Base-by-base conservation (phyloP, 805 yeast species). In the Torulaspora quercuum region DNA sequence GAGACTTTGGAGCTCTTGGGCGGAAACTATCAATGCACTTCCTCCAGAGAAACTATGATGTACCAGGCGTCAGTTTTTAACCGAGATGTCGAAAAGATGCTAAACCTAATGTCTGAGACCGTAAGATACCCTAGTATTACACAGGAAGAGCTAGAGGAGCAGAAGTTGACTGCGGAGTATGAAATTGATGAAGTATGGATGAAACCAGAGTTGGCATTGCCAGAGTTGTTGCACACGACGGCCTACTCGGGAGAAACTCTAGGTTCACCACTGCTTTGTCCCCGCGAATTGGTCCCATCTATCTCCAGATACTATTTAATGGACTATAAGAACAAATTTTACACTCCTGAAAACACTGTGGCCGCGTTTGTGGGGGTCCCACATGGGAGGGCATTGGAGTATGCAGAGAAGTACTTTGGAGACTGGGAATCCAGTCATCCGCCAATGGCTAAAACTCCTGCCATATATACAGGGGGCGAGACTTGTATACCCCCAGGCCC, bases 51-150 rank as follows among this genome's bases (percentile, higher is more conserved):
- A 61, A 75, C 94, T 3, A 72, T 90, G 68, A 76, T 90, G 65
- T 92, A 92, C 61, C 97, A 92, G 63, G 94, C 97, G 1, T 81
- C 95, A 3, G 95, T 88, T 1, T 90, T 92, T 72, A 89, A 89
- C 57, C 70, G 72, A 29, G 96, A 89, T 54, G 79, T 82, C 7
- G 90, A 77, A 25, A 68, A 70, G 46, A 87, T 92, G 95, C 76
- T 84, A 46, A 73, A 73, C 29, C 68, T 86, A 29, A 67, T 92
- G 50, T 66, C 85, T 16, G 89, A 88, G 47, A 86, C 97, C 0
- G 81, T 90, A 3, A 66, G 81, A 8, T 68, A 67, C 39, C 97
- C 98, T 6, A 61, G 60, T 25, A 63, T 89, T 25, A 68, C 82
- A 2, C 77, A 74, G 10, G 75, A 73, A 33, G 97, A 90, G 54